Evolutionary conservation across 2,329 filamentous ascomycete species (phyloP), one percentile per base, ranked within the genome.

Genomic region (Aureobasidium lini): DNA sequence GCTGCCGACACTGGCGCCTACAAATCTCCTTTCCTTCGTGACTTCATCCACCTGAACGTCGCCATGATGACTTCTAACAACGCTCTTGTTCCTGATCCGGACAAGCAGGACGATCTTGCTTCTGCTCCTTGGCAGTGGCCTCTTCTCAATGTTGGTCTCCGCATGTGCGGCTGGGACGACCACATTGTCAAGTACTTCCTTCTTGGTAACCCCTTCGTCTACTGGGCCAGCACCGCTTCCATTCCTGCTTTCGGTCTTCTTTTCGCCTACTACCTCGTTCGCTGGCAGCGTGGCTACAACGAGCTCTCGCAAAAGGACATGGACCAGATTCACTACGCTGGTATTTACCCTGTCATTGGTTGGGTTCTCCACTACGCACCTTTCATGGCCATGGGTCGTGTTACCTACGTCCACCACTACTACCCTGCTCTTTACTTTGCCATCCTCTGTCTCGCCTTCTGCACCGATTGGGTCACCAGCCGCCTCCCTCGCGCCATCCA

Each of bases 61-160:
- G 94, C 94, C 63, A 99, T 99, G 94, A 96, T 97, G 93, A 99
- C 94, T 3, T 97, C 94, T 40, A 99, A 99, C 82, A 99, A 99
- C 71, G 94, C 94, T 28, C 84, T 99, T 47, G 90, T 99, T 18
- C 94, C 94, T 4, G 94, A 99, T 70, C 93, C 94, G 4, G 94
- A 99, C 74, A 99, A 99, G 83, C 94, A 99, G 74, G 94, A 99
- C 69, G 94, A 99, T 70, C 84, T 99, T 49, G 94, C 94, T 34
- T 99, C 94, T 13, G 81, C 91, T 65, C 96, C 92, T 80, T 99
- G 94, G 94, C 92, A 99, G 76, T 99, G 94, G 94, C 94, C 94
- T 18, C 84, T 99, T 64, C 84, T 99, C 42, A 81, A 97, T 68
- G 94, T 97, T 60, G 94, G 94, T 71, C 85, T 99, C 58, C 89